Evolutionary conservation across 169 alveolate genomes (phyloP), one percentile per base, ranked within the genome.

Genomic region (Plasmodium cynomolgi): DNA sequence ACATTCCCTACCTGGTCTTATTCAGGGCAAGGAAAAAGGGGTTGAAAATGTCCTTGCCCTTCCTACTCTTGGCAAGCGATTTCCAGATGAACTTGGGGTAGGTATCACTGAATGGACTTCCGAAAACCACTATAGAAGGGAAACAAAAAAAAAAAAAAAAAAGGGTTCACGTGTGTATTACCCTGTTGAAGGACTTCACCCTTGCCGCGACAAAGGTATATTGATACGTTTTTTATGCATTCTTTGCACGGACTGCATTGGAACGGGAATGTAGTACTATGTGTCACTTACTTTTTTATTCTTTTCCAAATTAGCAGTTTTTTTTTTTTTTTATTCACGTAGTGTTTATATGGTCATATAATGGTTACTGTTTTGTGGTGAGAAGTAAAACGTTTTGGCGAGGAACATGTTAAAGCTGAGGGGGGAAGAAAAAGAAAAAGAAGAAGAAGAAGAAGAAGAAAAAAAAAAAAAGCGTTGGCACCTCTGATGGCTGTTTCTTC

Each of bases 21-120:
- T 90, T 90, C 39, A 90, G 83, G 34, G 91, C 88, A 11, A 17
- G 33, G 44, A 90, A 90, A 80, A 90, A 90, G 75, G 94, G 94
- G 74, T 90, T 90, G 34, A 90, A 90, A 58, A 90, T 90, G 50
- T 90, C 94, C 37, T 90, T 90, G 31, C 83, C 94, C 77, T 90
- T 90, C 71, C 94, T 79, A 81, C 94, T 90, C 71, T 90, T 90
- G 23, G 50, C 68, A 33, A 90, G 84, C 17, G 84, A 56, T 81
- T 90, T 90, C 94, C 94, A 90, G 7, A 90, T 90, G 82, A 90
- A 90, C 17, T 85, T 58, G 44, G 94, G 94, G 26, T 90, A 90
- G 68, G 94, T 90, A 29, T 90, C 94, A 90, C 94, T 90, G 71
- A 90, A 90, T 0, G 94, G 94, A 33, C 94, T 90, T 58, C 94